These are phyloP conservation scores for Sequoia sempervirens DNA, from an alignment of 75 land plant genomes.

Conservation along the genomic window DNA sequence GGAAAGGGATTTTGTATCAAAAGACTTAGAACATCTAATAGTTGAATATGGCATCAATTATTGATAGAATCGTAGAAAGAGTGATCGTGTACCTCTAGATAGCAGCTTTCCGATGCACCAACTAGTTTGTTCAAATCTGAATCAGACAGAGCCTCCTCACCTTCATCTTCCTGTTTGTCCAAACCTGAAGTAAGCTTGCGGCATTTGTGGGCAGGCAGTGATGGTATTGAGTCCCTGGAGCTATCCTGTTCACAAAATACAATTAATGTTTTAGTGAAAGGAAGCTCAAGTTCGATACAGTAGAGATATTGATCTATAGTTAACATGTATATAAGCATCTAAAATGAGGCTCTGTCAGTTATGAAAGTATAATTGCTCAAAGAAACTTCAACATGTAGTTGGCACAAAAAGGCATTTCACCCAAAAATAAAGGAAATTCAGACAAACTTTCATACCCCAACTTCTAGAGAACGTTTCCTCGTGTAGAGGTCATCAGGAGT, in stretches of 20 bases:
- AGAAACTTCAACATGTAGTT: not conserved
- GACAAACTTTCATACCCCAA: conserved; percentile 31
- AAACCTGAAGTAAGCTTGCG: conserved; percentile 35
- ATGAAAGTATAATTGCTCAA: not conserved
- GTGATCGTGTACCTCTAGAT: conserved; percentile 53
- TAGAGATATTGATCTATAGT: not conserved
- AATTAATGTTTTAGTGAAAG: too few relatives aligned
- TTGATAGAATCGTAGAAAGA: not conserved
- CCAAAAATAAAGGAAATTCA: not conserved
- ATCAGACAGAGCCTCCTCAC: conserved; percentile 48
- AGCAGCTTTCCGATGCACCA: conserved; percentile 56
- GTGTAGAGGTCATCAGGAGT: conserved; percentile 71
- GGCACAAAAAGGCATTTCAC: not conserved
- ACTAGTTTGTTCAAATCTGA: conserved; percentile 72
- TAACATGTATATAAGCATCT: not conserved
- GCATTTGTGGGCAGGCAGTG: conserved; percentile 30
- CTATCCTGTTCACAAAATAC: conserved; percentile 23
- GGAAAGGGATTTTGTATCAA: not conserved
- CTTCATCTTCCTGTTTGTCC: conserved; percentile 30
- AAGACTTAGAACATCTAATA: not conserved
- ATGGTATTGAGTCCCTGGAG: conserved; percentile 20
- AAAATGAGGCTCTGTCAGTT: not conserved
- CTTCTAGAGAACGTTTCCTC: conserved; percentile 54
- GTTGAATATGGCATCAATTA: not conserved
- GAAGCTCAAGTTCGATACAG: not conserved